These are phyloP conservation scores for Colletotrichum incanum DNA, from an alignment of 2,329 filamentous ascomycete species.

Conservation along the genomic window DNA sequence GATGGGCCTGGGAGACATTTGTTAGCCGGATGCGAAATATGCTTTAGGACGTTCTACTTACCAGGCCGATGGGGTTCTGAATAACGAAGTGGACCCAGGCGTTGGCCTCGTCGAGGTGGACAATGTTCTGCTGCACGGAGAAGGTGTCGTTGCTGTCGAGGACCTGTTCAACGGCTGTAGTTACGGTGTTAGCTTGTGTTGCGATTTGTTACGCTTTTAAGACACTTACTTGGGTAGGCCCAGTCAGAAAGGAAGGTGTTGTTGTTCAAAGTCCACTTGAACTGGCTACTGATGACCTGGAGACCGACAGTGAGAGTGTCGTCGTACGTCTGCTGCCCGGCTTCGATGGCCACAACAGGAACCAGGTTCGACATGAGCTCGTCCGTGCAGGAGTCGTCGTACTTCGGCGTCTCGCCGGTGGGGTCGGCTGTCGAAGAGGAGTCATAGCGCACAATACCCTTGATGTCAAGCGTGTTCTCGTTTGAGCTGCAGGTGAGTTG, in stretches of 20 bases:
- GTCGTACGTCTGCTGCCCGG: slow-evolving; percentile 48
- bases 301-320: slow-evolving; percentile 48
- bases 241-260: slow-evolving; percentile 64
- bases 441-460: slow-evolving; percentile 64
- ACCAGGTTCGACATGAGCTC: slow-evolving; percentile 52
- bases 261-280: slow-evolving; percentile 65
- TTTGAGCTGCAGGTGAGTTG: slow-evolving; percentile 59
- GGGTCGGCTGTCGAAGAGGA: slow-evolving; percentile 44
- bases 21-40: neutral
- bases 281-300: slow-evolving; percentile 51
- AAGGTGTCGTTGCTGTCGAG: slow-evolving; percentile 41
- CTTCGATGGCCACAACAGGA: slow-evolving; percentile 53
- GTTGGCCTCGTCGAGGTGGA: slow-evolving; percentile 44
- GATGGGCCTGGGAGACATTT: slow-evolving; percentile 52
- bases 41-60: neutral
- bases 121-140: slow-evolving; percentile 46
- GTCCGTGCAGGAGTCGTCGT: slow-evolving; percentile 52
- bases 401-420: slow-evolving; percentile 49
- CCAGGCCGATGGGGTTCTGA: slow-evolving; percentile 48
- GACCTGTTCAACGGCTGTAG: slow-evolving; percentile 43
- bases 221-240: slow-evolving; percentile 56
- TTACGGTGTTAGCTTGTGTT: neutral
- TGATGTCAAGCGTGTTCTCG: slow-evolving; percentile 59
- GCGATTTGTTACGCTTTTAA: neutral
- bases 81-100: slow-evolving; percentile 54